Base-by-base conservation (phyloP, 441 rosid species). In the Gossypium trilobum region DNA sequence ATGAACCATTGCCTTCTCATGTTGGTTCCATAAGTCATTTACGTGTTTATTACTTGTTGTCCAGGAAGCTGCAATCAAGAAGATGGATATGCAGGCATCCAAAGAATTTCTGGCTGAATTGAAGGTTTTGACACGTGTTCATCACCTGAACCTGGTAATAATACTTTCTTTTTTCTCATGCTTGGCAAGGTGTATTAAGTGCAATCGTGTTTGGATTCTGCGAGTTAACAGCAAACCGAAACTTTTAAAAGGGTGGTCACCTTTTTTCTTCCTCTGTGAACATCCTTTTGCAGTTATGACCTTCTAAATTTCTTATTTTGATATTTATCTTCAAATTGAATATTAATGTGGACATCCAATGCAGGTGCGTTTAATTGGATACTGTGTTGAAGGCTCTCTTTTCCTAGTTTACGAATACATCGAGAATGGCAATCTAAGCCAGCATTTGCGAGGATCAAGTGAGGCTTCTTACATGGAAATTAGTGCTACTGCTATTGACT, bases 41-140 rank as follows among this genome's bases (percentile, higher is more conserved):
- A 4, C 16, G 7, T 65, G 27, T 29, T 27, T 60, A 36, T 61
- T 68, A 50, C 9, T 16, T 48, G 65, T 50, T 46, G 67, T 76
- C 81, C 86, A 95, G 99, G 91, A 83, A 93, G 97, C 97, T 81
- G 98, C 99, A 44, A 92, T 92, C 79, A 95, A 95, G 87, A 92
- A 91, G 86, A 92, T 92, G 99, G 97, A 92, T 73, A 91, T 92
- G 99, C 93, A 88, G 84, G 97, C 95, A 71, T 83, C 98, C 2
- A 89, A 83, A 83, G 95, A 95, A 82, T 92, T 91, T 81, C 88
- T 89, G 29, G 98, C 97, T 22, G 99, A 95, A 74, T 79, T 95
- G 73, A 91, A 91, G 80, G 97, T 95, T 82, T 75, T 95, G 72
- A 91, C 99, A 0, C 89, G 82, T 67, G 98, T 95, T 73, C 99